Conservation (phyloP, 1,284 basidiomycete species). For the Coniophora puteana region DNA sequence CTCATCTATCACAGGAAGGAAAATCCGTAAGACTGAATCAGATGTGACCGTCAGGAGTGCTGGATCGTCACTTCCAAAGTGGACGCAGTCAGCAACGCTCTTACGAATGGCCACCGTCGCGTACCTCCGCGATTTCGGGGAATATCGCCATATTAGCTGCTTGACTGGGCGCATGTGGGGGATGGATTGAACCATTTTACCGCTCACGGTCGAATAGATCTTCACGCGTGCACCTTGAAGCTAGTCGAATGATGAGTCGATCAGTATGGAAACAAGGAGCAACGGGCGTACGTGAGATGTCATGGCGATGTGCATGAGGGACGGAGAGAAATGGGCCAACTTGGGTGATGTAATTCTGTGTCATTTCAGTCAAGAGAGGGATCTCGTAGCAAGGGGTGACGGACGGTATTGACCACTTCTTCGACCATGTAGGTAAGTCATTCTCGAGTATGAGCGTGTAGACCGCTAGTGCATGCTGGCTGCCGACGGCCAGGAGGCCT, state of each 20-base stretch:
- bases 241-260: too few species aligned
- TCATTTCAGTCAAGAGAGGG: constrained; percentile 9
- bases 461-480: constrained; percentile 52
- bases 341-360: constrained; percentile 46
- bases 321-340: constrained; percentile 64
- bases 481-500: constrained; percentile 74
- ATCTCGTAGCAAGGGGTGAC: constrained; percentile 19
- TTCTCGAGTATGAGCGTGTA: constrained; percentile 75
- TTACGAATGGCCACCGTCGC: too few species aligned
- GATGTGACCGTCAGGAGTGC: constrained; percentile 75
- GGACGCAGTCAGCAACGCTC: constrained; percentile 10
- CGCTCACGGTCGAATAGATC: constrained; percentile 70
- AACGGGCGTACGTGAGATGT: constrained; percentile 46
- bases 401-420: constrained; percentile 67
- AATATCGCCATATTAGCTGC: constrained; percentile 66
- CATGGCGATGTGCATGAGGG: constrained; percentile 69
- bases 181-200: constrained; percentile 60
- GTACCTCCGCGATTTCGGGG: constrained; percentile 63
- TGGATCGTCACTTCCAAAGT: constrained; percentile 57
- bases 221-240: constrained; percentile 58
- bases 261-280: too few species aligned
- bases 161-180: constrained; percentile 64
- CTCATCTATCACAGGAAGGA: constrained; percentile 83
- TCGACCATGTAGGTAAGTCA: constrained; percentile 75
- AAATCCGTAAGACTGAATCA: constrained; percentile 77